Evolutionary conservation across 164 flowering plant genomes (phyloP).

Genomic region (Kingdonia uniflora): DNA sequence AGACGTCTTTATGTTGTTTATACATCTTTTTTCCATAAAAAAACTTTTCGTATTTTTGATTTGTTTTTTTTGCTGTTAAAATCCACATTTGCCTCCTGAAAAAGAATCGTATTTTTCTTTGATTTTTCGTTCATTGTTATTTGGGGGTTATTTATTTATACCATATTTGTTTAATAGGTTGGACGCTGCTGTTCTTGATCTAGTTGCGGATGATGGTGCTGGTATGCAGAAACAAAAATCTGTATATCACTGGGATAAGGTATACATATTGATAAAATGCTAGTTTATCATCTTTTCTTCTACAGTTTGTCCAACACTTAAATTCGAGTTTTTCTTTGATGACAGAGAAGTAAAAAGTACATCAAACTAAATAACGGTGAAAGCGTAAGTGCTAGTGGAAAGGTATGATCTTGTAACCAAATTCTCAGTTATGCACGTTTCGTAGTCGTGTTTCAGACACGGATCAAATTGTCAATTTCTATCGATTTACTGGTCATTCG

Average conservation of each 20-base stretch:
- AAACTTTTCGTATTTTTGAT: too few species aligned
- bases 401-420: too few species aligned
- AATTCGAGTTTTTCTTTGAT: constrained; percentile 9
- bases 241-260: constrained; percentile 94
- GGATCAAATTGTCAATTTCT: too few species aligned
- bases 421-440: too few species aligned
- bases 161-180: constrained; percentile 33
- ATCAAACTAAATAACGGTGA: constrained; percentile 86
- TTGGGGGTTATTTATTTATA: neutral
- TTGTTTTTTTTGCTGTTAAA: too few species aligned
- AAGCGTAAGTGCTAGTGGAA: constrained; percentile 85
- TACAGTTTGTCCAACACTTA: neutral
- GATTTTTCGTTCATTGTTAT: neutral
- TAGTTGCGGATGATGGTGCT: constrained; percentile 74
- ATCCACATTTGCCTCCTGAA: too few species aligned
- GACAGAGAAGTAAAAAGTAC: constrained; percentile 83
- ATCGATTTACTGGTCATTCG: too few species aligned
- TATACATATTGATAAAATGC: constrained; percentile 11
- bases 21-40: too few species aligned
- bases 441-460: too few species aligned
- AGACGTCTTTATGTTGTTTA: too few species aligned
- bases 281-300: neutral
- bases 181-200: constrained; percentile 86
- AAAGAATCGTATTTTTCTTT: too few species aligned
- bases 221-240: constrained; percentile 77